A percentile compares a stretch with the other conserved stretches of the same genome.
These are phyloP conservation scores for Pythium inflatum DNA, from an alignment of 352 stramenopile species.

Conservation along the genomic window DNA sequence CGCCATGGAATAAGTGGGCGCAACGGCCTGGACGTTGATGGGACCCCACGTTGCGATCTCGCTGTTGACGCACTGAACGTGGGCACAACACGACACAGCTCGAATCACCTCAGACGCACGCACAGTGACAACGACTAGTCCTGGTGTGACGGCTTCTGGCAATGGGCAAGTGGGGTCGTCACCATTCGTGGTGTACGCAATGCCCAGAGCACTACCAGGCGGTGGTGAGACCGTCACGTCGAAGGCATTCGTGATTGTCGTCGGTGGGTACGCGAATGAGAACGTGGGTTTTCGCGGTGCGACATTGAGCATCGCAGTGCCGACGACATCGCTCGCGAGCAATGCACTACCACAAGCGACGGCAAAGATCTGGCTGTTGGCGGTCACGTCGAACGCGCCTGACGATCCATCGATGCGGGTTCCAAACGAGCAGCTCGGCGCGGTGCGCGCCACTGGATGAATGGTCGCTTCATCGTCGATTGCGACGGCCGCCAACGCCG, in stretches of 20 bases:
- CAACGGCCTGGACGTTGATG: constrained; percentile 28
- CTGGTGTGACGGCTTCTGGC: constrained; percentile 25
- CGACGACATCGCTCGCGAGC: constrained; percentile 38
- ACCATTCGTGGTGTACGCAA: constrained; percentile 34
- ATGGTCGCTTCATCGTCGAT: background rate
- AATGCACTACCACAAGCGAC: constrained; percentile 48
- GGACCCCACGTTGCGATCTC: constrained; percentile 28
- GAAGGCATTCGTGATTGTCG: constrained; percentile 52
- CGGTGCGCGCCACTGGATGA: constrained; percentile 5
- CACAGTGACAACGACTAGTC: constrained; percentile 28
- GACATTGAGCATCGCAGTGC: constrained; percentile 36
- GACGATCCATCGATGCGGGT: constrained; percentile 16
- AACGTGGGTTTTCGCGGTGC: constrained; percentile 49
- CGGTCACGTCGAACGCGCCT: constrained; percentile 31
- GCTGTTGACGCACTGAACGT: constrained; percentile 34
- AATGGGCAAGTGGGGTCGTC: constrained; percentile 7
- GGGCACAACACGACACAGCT: constrained; percentile 53
- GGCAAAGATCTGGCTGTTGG: constrained; percentile 49
- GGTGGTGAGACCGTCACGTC: constrained; percentile 46
- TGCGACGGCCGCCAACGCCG: background rate
- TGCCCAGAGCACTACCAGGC: constrained; percentile 15
- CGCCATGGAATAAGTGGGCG: constrained; percentile 30
- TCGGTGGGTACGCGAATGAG: constrained; percentile 34
- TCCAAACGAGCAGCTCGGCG: constrained; percentile 55
- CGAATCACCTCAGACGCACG: constrained; percentile 49